A percentile compares a stretch with the other conserved stretches of the same genome.
phyloP scores from a whole-genome alignment of 345 rosid species.

The Alliaria petiolata region DNA sequence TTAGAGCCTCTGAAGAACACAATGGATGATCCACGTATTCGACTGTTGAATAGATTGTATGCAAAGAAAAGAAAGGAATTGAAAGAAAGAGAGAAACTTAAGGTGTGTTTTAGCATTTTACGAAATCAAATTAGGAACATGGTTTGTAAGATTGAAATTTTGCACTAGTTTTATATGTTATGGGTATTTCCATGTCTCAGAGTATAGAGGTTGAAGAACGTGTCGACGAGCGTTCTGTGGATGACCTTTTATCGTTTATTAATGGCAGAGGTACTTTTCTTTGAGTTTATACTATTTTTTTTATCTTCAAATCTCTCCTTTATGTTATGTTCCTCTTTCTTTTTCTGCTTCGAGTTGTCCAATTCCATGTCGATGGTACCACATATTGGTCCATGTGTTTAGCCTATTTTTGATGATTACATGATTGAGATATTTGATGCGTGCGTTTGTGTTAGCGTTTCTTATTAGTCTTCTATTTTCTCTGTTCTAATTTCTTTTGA shows the following conservation, averaged over 20 bases:
- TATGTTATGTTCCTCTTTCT: background rate
- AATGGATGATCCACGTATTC: slow-evolving; percentile 89
- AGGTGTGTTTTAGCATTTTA: slow-evolving; percentile 41
- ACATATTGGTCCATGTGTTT: background rate
- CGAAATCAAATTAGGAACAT: background rate
- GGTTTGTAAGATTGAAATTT: background rate
- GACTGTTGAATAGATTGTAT: slow-evolving; percentile 81
- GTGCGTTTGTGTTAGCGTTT: too few species aligned
- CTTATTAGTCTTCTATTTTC: background rate
- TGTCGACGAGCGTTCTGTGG: slow-evolving; percentile 89
- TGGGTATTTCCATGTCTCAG: slow-evolving; percentile 37
- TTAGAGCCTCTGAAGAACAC: slow-evolving; percentile 87
- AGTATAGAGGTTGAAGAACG: slow-evolving; percentile 70
- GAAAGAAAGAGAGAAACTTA: slow-evolving; percentile 68
- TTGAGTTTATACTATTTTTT: background rate
- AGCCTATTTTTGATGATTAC: background rate
- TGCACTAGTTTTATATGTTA: background rate
- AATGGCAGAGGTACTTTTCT: slow-evolving; percentile 65
- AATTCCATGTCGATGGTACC: background rate
- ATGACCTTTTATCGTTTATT: slow-evolving; percentile 81
- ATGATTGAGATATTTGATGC: too few species aligned
- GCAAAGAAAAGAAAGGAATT: slow-evolving; percentile 89
- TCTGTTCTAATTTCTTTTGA: slow-evolving; percentile 29
- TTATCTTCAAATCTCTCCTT: background rate
- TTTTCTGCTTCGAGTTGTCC: background rate